These are phyloP conservation scores for Leccinum subrobustum DNA, from an alignment of 1,284 basidiomycete genomes.

Conservation along the genomic window DNA sequence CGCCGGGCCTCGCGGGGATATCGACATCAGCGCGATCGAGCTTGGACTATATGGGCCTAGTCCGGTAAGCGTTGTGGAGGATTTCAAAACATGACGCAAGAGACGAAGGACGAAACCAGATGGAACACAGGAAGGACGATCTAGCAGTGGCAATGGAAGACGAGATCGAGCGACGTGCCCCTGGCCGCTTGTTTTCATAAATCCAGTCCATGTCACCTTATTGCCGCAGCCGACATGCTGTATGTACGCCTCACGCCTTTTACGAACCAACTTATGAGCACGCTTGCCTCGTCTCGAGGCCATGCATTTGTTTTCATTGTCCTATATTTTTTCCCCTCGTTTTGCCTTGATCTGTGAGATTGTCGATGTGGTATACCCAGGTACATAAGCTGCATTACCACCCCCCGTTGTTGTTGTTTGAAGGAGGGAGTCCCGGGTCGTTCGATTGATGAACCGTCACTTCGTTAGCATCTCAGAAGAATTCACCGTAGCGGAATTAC, in stretches of 20 bases:
- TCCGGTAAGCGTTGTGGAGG: slow-evolving; percentile 5
- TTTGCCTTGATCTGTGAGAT: neutral
- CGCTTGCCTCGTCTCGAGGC: neutral
- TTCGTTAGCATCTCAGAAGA: neutral
- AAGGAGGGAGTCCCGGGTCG: neutral
- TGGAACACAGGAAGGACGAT: neutral
- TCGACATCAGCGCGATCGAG: slow-evolving; percentile 9
- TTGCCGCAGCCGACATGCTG: neutral
- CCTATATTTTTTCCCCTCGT: neutral
- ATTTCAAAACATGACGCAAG: slow-evolving; percentile 7
- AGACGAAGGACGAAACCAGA: neutral
- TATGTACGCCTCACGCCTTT: neutral
- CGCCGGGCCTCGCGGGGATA: neutral
- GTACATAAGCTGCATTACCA: neutral
- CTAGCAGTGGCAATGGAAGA: neutral
- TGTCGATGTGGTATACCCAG: neutral
- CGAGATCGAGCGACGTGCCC: neutral
- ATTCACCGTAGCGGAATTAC: neutral
- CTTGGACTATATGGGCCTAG: slow-evolving; percentile 9
- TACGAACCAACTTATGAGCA: neutral
- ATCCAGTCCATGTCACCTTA: neutral
- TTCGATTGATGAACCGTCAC: neutral
- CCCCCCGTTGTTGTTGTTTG: neutral
- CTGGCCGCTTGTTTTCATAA: neutral
- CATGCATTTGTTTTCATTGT: slow-evolving; percentile 1